Conservation (phyloP, 202 grass and related monocot genomes). For the Hordeum pubiflorum region DNA sequence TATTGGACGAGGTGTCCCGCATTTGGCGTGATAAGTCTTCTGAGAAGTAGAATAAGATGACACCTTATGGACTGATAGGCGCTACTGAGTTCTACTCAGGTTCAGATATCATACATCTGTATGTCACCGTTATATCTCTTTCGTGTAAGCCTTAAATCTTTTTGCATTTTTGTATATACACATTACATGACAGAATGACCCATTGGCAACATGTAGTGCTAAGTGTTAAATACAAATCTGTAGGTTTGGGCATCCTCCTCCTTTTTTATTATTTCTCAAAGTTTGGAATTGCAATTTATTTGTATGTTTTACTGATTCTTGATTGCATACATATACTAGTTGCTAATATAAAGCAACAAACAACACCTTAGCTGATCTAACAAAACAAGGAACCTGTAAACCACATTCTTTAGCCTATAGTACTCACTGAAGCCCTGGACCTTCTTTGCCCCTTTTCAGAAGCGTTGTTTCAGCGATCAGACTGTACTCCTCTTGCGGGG, state of each 20-base stretch:
- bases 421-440: not conserved
- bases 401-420: not conserved
- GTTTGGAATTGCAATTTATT: not conserved
- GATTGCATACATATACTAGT: not conserved
- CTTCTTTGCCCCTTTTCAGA: not conserved
- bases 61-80: not conserved
- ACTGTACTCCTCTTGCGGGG: constrained; percentile 35
- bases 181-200: not conserved
- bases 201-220: not conserved
- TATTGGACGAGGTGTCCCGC: constrained; percentile 24
- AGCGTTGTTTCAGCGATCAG: not conserved
- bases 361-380: not conserved
- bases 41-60: not conserved
- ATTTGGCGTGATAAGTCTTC: constrained; percentile 20
- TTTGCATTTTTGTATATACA: not conserved
- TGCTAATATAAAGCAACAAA: not conserved
- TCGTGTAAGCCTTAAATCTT: not conserved
- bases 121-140: not conserved
- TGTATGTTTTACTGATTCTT: not conserved
- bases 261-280: not conserved
- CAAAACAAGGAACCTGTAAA: not conserved
- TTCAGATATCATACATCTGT: not conserved
- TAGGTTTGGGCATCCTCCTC: not conserved
- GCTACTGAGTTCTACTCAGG: not conserved
- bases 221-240: not conserved